A percentile compares a stretch with the other conserved stretches of the same genome.
phyloP scores from a whole-genome alignment of 2,329 filamentous ascomycete genomes.

The Cercospora nicotianae region DNA sequence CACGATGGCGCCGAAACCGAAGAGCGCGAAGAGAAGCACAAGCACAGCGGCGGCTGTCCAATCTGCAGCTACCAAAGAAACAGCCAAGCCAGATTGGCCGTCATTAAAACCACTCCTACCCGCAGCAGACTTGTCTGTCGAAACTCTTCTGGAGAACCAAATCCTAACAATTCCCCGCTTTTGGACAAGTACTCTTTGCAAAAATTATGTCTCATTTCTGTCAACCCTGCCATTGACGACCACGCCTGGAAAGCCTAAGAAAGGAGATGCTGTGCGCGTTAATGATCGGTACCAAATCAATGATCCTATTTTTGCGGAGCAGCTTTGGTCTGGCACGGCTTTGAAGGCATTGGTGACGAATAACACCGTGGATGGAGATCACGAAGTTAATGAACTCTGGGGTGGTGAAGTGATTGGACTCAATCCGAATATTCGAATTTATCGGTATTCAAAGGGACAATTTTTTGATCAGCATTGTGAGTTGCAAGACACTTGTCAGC shows the following conservation, averaged over 20 bases:
- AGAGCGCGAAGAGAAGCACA: not conserved
- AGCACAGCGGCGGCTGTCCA: too few relatives aligned
- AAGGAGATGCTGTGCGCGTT: constrained; percentile 76
- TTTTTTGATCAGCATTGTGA: constrained; percentile 92
- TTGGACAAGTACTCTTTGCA: constrained; percentile 73
- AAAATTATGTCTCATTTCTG: constrained; percentile 73
- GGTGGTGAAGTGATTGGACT: constrained; percentile 79
- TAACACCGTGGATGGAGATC: constrained; percentile 38
- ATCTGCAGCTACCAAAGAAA: too few relatives aligned
- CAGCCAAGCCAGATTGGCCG: constrained; percentile 71
- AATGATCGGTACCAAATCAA: constrained; percentile 87
- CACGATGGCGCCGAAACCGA: constrained; percentile 12
- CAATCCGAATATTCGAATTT: constrained; percentile 85
- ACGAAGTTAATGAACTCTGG: constrained; percentile 55
- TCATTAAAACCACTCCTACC: constrained; percentile 68
- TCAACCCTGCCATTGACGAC: constrained; percentile 69
- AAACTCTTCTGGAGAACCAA: constrained; percentile 61
- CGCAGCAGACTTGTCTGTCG: constrained; percentile 61
- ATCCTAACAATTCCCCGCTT: constrained; percentile 73
- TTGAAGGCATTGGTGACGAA: constrained; percentile 60
- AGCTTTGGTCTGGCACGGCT: constrained; percentile 75
- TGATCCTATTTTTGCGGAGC: constrained; percentile 70
- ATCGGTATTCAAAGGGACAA: constrained; percentile 80
- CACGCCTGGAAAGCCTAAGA: constrained; percentile 75
- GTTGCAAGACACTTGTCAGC: constrained; percentile 38